phyloP scores from a whole-genome alignment of 768 basidiomycete species.

The Mycena polygramma region DNA sequence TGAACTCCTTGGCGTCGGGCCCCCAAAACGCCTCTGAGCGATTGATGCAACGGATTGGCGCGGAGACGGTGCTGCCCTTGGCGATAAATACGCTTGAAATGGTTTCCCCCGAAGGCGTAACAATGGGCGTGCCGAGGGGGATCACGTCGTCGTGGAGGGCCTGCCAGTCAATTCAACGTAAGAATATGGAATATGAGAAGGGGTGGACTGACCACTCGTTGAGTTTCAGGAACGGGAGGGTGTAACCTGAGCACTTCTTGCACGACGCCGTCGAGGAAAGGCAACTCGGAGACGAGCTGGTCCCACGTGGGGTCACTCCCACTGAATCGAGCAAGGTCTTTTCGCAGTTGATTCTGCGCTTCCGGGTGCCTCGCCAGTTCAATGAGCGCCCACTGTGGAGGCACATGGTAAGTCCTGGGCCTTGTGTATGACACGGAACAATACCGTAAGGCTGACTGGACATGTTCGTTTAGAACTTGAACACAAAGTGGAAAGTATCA shows the following conservation, averaged over 20 bases:
- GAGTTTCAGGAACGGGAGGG: constrained; percentile 46
- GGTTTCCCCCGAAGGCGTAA: constrained; percentile 42
- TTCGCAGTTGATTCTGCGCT: constrained; percentile 48
- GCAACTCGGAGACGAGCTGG: constrained; percentile 49
- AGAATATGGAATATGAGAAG: too few species aligned
- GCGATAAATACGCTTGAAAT: constrained; percentile 51
- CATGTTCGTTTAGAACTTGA: too few species aligned
- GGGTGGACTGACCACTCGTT: constrained; percentile 45
- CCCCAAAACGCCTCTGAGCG: constrained; percentile 58
- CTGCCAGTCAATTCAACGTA: constrained; percentile 36
- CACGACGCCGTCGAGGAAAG: constrained; percentile 58
- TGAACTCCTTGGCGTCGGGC: constrained; percentile 56
- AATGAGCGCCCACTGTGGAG: constrained; percentile 52
- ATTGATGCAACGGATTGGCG: constrained; percentile 58
- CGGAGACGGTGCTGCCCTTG: constrained; percentile 53
- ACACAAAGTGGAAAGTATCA: background rate
- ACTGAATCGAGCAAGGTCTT: constrained; percentile 43
- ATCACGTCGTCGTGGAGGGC: constrained; percentile 54
- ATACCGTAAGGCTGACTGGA: constrained; percentile 44
- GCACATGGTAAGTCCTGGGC: background rate
- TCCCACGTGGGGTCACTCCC: constrained; percentile 54
- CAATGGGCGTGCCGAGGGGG: constrained; percentile 50
- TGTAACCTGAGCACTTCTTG: constrained; percentile 56
- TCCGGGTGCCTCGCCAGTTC: constrained; percentile 49
- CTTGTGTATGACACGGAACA: background rate